Evolutionary conservation across 1,284 basidiomycete genomes (phyloP).

Genomic region (Heliocybe sulcata): DNA sequence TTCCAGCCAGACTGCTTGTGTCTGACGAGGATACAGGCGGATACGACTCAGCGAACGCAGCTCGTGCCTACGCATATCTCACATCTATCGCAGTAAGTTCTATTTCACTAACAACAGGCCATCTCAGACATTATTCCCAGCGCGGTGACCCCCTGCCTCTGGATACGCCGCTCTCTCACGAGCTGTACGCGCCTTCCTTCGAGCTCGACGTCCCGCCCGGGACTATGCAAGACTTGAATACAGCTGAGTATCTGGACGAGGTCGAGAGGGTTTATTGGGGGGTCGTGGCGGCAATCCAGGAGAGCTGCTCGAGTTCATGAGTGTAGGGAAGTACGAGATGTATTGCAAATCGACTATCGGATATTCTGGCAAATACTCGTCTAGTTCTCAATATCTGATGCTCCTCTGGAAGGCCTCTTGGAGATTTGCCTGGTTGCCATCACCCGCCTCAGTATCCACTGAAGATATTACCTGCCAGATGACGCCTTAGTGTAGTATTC

Average conservation of each 20-base stretch:
- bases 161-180: conserved; percentile 66
- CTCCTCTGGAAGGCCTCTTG: too few relatives aligned
- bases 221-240: conserved; percentile 69
- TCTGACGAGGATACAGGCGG: conserved; percentile 45
- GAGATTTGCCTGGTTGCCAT: too few relatives aligned
- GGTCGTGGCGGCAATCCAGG: conserved; percentile 1
- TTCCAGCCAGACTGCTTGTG: neutral
- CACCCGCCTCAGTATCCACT: too few relatives aligned
- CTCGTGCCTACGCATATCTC: conserved; percentile 78
- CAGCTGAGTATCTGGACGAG: conserved; percentile 37
- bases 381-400: too few relatives aligned
- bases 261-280: conserved; percentile 23
- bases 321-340: too few relatives aligned
- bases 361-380: too few relatives aligned
- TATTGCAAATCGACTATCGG: too few relatives aligned
- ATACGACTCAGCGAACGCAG: conserved; percentile 76
- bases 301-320: neutral
- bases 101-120: neutral
- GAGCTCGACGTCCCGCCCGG: conserved; percentile 69
- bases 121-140: conserved; percentile 25
- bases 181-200: conserved; percentile 74
- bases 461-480: too few relatives aligned
- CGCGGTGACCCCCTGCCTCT: conserved; percentile 42
- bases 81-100: conserved; percentile 65
- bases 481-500: too few relatives aligned